These are phyloP conservation scores for Neocucurbitaria cava DNA, from an alignment of 2,329 filamentous ascomycete genomes.

Conservation along the genomic window DNA sequence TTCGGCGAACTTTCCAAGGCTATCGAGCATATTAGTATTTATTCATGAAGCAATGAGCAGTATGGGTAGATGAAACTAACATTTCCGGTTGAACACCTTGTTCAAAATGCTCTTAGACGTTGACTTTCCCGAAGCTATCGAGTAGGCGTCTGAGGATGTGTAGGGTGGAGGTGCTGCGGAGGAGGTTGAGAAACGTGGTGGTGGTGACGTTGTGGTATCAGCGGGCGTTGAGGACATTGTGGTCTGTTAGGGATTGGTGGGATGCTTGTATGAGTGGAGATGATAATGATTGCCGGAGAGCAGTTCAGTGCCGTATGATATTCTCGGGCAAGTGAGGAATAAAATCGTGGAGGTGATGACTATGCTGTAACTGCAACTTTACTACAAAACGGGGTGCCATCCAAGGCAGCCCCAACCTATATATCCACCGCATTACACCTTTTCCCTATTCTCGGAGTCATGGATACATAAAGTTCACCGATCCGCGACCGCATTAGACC, in stretches of 20 bases:
- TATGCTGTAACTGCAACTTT: too few relatives aligned
- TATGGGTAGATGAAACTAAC: conserved; percentile 10
- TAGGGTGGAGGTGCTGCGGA: conserved; percentile 17
- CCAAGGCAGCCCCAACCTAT: neutral
- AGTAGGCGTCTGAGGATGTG: conserved; percentile 12
- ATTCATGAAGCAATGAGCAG: neutral
- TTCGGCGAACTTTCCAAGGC: neutral
- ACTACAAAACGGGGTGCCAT: too few relatives aligned
- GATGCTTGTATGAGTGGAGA: too few relatives aligned
- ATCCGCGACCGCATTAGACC: neutral
- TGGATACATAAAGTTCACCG: neutral
- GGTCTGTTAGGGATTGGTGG: too few relatives aligned
- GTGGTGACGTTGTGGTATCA: neutral
- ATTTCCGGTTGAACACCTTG: conserved; percentile 15
- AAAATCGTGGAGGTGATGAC: too few relatives aligned
- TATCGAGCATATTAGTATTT: neutral
- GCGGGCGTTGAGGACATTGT: conserved; percentile 9
- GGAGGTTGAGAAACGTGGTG: conserved; percentile 2
- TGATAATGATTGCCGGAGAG: too few relatives aligned
- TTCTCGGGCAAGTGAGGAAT: neutral
- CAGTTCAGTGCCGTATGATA: too few relatives aligned
- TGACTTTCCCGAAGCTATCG: conserved; percentile 13
- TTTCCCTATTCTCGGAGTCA: neutral
- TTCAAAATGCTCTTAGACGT: conserved; percentile 23
- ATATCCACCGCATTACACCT: neutral